Evolutionary conservation across 306 rosid genomes (phyloP).

Genomic region (Benincasa hispida): DNA sequence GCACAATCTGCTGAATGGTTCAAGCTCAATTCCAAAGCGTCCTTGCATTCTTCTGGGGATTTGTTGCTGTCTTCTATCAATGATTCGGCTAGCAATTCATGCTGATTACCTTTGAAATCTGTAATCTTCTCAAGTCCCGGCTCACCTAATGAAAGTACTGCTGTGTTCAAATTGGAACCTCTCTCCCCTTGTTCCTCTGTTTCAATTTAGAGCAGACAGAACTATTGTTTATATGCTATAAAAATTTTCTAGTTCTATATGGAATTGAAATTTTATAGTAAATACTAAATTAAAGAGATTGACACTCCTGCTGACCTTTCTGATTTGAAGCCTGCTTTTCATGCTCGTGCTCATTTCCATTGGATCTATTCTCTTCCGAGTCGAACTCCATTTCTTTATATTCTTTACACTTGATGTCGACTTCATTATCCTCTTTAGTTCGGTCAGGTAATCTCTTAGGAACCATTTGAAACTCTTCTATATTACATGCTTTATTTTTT

Average conservation of each 20-base stretch:
- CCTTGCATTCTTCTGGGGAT: conserved; percentile 11
- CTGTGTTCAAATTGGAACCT: conserved; percentile 9
- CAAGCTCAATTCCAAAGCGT: conserved; percentile 6
- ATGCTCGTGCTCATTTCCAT: not conserved
- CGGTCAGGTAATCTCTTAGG: conserved; percentile 11
- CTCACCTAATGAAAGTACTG: conserved; percentile 11
- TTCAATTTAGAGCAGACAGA: conserved; percentile 4
- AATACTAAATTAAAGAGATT: not conserved
- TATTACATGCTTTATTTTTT: not conserved
- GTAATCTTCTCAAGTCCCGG: conserved; percentile 21
- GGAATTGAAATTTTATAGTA: not conserved
- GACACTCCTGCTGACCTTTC: not conserved
- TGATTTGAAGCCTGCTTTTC: not conserved
- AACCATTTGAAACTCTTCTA: conserved; percentile 12
- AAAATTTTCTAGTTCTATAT: not conserved
- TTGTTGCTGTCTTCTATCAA: conserved; percentile 14
- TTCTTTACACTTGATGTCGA: conserved; percentile 9
- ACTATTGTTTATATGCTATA: not conserved
- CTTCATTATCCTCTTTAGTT: conserved; percentile 13
- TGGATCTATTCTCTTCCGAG: conserved; percentile 8
- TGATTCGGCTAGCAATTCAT: conserved; percentile 13
- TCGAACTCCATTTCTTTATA: conserved; percentile 13
- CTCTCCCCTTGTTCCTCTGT: conserved; percentile 29
- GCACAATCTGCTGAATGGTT: not conserved
- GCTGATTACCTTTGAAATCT: conserved; percentile 8